phyloP scores from a whole-genome alignment of 371 early-diverging fungal genomes.

The Thermomucor indicae-seudaticae region DNA sequence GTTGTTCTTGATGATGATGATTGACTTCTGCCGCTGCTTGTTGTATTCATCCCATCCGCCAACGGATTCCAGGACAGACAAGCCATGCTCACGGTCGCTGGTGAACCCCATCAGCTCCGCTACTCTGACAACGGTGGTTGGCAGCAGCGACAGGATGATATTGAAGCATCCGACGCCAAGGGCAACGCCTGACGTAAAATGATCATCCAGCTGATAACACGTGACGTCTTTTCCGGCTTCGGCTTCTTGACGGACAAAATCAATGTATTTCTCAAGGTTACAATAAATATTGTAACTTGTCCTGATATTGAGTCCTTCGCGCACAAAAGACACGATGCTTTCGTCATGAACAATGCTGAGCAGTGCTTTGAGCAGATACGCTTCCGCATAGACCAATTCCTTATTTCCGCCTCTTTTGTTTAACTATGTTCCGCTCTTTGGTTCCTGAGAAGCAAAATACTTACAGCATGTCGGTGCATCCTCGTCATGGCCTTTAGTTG shows the following conservation, averaged over 20 bases:
- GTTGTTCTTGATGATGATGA: too few relatives aligned
- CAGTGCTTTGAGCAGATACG: slow-evolving; percentile 62
- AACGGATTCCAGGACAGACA: slow-evolving; percentile 56
- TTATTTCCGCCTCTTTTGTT: slow-evolving; percentile 5
- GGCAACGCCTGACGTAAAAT: slow-evolving; percentile 71
- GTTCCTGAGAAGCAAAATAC: too few relatives aligned
- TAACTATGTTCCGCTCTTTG: background rate
- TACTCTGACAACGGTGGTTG: slow-evolving; percentile 44
- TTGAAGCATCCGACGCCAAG: slow-evolving; percentile 63
- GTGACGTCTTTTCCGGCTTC: slow-evolving; percentile 22
- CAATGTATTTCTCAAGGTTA: slow-evolving; percentile 50
- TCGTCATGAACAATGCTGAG: slow-evolving; percentile 66
- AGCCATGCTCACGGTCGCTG: slow-evolving; percentile 61
- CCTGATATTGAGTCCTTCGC: slow-evolving; percentile 72
- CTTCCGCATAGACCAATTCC: slow-evolving; percentile 75
- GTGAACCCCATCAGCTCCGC: slow-evolving; percentile 73
- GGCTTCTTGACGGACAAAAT: slow-evolving; percentile 34
- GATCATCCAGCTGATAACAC: slow-evolving; percentile 50
- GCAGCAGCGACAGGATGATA: slow-evolving; percentile 48
- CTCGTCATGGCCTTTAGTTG: slow-evolving; percentile 57
- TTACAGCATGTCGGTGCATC: slow-evolving; percentile 65
- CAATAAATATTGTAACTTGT: slow-evolving; percentile 61
- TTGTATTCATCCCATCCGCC: slow-evolving; percentile 38
- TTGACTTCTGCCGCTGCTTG: too few relatives aligned
- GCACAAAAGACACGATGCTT: slow-evolving; percentile 64